Evolutionary conservation across 768 basidiomycete genomes (phyloP).

Genomic region (Lyophyllum semitale): DNA sequence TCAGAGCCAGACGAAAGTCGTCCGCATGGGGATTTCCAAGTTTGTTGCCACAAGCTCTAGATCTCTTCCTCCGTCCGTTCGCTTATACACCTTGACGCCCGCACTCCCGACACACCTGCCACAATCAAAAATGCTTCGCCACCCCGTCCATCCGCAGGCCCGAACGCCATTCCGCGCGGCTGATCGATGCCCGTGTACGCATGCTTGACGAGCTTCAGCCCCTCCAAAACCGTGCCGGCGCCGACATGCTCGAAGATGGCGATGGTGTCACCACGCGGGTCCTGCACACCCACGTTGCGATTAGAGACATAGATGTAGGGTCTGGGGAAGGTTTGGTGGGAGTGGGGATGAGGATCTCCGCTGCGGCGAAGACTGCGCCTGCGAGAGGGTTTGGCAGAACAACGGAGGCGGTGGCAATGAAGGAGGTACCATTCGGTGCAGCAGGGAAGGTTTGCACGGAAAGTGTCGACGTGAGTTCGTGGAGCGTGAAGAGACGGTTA

Average conservation of each 20-base stretch:
- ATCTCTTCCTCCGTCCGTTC: slow-evolving; percentile 51
- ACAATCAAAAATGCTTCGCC: slow-evolving; percentile 57
- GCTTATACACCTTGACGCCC: slow-evolving; percentile 55
- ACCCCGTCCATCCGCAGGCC: slow-evolving; percentile 43
- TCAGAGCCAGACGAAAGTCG: slow-evolving; percentile 52
- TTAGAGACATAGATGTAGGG: slow-evolving; percentile 70
- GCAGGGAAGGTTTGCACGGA: slow-evolving; percentile 58
- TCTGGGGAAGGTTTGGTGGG: slow-evolving; percentile 45
- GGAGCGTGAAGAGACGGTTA: slow-evolving; percentile 50
- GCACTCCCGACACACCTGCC: slow-evolving; percentile 48
- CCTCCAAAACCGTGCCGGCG: slow-evolving; percentile 19
- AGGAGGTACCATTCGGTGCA: slow-evolving; percentile 51
- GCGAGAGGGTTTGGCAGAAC: slow-evolving; percentile 42
- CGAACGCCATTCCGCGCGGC: slow-evolving; percentile 67
- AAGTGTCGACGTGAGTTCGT: slow-evolving; percentile 59
- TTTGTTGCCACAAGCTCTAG: slow-evolving; percentile 55
- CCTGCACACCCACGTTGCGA: slow-evolving; percentile 53
- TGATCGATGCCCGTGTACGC: slow-evolving; percentile 66
- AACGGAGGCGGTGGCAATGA: slow-evolving; percentile 53
- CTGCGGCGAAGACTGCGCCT: slow-evolving; percentile 51
- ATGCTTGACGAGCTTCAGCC: slow-evolving; percentile 40
- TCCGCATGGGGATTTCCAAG: slow-evolving; percentile 47
- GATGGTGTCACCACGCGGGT: slow-evolving; percentile 59
- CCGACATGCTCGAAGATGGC: slow-evolving; percentile 54
- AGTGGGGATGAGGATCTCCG: slow-evolving; percentile 62